phyloP scores from a whole-genome alignment of 139 green algal genomes.

The Auxenochlorella protothecoides region DNA sequence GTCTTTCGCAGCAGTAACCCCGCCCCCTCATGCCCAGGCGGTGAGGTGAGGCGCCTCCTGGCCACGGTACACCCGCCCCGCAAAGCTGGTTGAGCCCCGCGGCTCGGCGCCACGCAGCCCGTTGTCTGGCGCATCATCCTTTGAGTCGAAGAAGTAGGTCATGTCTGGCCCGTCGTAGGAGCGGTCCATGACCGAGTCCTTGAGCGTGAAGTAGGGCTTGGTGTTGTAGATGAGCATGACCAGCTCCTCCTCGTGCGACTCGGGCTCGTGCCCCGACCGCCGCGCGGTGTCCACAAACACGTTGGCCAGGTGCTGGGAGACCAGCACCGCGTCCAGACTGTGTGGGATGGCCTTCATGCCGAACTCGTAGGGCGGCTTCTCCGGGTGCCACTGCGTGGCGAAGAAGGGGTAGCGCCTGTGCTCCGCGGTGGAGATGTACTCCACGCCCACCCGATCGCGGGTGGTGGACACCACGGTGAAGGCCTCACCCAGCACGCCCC shows the following conservation, averaged over 20 bases:
- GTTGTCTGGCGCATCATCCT: too few relatives aligned
- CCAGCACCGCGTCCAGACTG: conserved; percentile 53
- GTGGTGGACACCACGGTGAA: conserved; percentile 52
- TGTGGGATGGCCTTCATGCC: conserved; percentile 60
- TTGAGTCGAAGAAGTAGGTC: conserved; percentile 24
- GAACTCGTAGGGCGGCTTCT: conserved; percentile 81
- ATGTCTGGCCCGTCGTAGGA: conserved; percentile 72
- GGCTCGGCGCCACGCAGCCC: too few relatives aligned
- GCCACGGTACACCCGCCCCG: too few relatives aligned
- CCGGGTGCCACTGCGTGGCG: conserved; percentile 73
- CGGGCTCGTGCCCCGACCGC: conserved; percentile 44
- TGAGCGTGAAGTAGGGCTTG: conserved; percentile 46
- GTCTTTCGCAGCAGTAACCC: too few relatives aligned
- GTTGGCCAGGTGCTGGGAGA: conserved; percentile 57
- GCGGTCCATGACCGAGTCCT: conserved; percentile 46
- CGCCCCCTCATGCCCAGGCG: too few relatives aligned
- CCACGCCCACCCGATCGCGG: conserved; percentile 51
- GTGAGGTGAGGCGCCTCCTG: too few relatives aligned
- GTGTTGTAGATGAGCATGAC: conserved; percentile 64
- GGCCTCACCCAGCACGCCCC: conserved; percentile 40
- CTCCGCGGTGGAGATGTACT: conserved; percentile 72
- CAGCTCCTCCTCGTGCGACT: conserved; percentile 65
- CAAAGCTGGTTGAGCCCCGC: too few relatives aligned
- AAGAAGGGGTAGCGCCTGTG: conserved; percentile 71
- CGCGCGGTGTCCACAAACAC: conserved; percentile 54